phyloP scores from a whole-genome alignment of 495 filamentous ascomycete genomes.

The Aspergillus biplanus region DNA sequence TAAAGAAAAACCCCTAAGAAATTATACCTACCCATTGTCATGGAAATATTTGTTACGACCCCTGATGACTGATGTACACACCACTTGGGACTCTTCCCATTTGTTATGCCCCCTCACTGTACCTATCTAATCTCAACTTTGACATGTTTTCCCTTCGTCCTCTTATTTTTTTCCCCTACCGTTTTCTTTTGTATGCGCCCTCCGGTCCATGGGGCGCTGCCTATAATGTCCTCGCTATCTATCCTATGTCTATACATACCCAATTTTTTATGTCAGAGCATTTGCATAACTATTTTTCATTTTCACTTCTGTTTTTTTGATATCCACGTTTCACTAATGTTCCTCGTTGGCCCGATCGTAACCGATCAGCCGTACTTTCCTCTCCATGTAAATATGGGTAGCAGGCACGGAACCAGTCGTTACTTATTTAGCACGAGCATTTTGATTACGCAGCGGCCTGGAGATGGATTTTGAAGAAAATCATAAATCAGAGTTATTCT shows the following conservation, averaged over 20 bases:
- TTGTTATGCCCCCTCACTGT: constrained; percentile 29
- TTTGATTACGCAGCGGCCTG: no score
- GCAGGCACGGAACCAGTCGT: no score
- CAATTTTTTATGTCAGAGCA: constrained; percentile 21
- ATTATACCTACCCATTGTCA: background rate
- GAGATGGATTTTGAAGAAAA: no score
- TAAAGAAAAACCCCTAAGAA: no score
- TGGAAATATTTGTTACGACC: constrained; percentile 28
- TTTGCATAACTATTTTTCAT: constrained; percentile 15
- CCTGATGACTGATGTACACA: constrained; percentile 43
- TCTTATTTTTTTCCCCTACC: background rate
- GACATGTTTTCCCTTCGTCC: background rate
- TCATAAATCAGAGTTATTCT: no score
- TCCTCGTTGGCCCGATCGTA: background rate
- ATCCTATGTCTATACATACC: constrained; percentile 26
- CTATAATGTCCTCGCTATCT: constrained; percentile 17
- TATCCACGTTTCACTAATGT: background rate
- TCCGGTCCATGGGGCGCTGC: background rate
- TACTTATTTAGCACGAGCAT: no score
- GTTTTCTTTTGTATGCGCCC: background rate
- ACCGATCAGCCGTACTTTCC: no score
- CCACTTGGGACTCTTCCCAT: constrained; percentile 1
- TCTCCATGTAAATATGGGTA: no score
- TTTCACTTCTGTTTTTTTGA: background rate
- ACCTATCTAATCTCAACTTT: constrained; percentile 19